Evolutionary conservation across 495 filamentous ascomycete genomes (phyloP).

Genomic region (Rostrohypoxylon terebratum): DNA sequence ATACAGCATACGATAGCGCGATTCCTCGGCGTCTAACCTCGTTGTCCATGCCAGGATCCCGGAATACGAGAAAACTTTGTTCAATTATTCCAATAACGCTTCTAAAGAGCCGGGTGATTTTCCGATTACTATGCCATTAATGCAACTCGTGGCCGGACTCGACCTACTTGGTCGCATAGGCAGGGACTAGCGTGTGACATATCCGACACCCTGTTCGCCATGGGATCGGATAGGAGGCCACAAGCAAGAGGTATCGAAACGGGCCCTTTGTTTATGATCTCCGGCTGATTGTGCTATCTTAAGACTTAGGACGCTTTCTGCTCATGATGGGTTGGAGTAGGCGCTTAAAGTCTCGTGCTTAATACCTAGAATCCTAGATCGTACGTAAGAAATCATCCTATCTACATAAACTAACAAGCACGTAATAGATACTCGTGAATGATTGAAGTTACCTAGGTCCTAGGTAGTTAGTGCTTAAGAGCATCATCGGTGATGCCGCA

Average conservation of each 20-base stretch:
- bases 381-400: slow-evolving; percentile 1
- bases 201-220: neutral
- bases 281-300: neutral
- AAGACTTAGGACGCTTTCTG: too few species aligned
- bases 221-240: neutral
- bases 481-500: slow-evolving; percentile 13
- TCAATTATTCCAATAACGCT: neutral
- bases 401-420: neutral
- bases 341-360: neutral
- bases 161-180: neutral
- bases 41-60: neutral
- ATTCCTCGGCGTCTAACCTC: neutral
- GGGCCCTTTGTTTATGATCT: neutral
- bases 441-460: too few species aligned
- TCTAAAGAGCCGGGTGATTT: neutral
- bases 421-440: neutral
- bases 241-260: neutral
- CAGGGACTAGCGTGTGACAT: neutral
- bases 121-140: neutral
- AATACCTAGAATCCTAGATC: too few species aligned
- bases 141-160: neutral
- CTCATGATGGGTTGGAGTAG: neutral
- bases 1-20: too few species aligned
- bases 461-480: neutral
- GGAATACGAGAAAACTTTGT: neutral